Evolutionary conservation across 441 rosid species (phyloP), one percentile per base, ranked within the genome.

Genomic region (Aleurites moluccanus): DNA sequence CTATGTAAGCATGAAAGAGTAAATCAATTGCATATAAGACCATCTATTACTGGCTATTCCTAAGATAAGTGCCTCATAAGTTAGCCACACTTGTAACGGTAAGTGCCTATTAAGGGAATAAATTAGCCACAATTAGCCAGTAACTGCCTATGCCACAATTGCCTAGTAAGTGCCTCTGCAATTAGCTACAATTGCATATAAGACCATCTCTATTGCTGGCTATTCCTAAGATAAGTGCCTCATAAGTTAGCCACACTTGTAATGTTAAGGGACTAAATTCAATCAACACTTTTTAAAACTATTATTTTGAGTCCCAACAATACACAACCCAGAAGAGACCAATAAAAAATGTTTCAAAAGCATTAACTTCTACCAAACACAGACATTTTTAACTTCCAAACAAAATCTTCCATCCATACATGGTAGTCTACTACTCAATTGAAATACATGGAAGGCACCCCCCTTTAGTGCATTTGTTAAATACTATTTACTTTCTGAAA

Each of bases 281-380:
- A 11, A 40, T 74, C 66, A 57, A 52, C 25, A 49, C 50, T 68
- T 47, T 3, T 2, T 10, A 44, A 60, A 52, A 33, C 14, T 5
- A 40, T 59, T 60, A 16, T 38, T 59, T 14, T 1, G 42, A 65
- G 49, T 15, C 23, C 38, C 53, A 75, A 21, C 1, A 4, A 35
- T 38, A 5, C 16, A 75, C 16, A 75, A 45, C 21, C 73, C 59
- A 61, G 23, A 21, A 63, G 53, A 66, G 5, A n/a, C 40, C 61
- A 52, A 60, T 23, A 11, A 44, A 18, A 44, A 57, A 25, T 40
- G 8, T 14, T 73, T 18, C 38, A 67, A 47, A 42, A 67, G 15
- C 14, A 45, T 44, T 59, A 44, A 42, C 2, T 30, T 38, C 44
- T 6, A 35, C 23, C 11, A 13, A 47, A 23, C 10, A 7, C 14